Base-by-base conservation (phyloP, 257 asterid species). In the Echium plantagineum region DNA sequence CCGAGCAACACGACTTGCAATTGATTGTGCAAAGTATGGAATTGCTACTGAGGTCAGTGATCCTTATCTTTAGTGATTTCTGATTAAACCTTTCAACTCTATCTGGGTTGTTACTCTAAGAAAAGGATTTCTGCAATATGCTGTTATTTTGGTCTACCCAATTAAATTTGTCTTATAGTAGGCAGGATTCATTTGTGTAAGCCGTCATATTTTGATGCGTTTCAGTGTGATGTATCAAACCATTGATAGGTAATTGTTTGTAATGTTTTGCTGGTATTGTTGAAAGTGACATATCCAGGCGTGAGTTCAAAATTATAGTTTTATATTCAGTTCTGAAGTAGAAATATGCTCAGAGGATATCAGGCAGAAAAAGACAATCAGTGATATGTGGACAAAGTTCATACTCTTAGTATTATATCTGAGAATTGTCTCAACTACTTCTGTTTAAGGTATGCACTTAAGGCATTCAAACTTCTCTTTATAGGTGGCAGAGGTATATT, bases 1-100 rank as follows among this genome's bases (percentile, higher is more conserved):
- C 12, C 96, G 98, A 54, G 98, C 98, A 49, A 91, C 98, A 57
- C 94, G 98, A 57, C 98, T 80, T 76, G 98, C 98, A 32, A 86
- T 91, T 78, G 98, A 91, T 76, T 91, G 98, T 65, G 97, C 98
- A 17, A 91, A 91, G 76, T 80, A 84, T 74, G 98, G 98, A 71
- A 82, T 91, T 20, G 83, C 97, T 68, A 84, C 81, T 84, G 94
- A 91, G 95, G 98, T 91, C 18, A 15, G 60, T 56, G 9, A 17
- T 56, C 24, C 20, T 17, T 56, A 24, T 31, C 28, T 56, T n/a
- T 53, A 32, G 38, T 22, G 38, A 24, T 21, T 56, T 56, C 60
- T 52, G 2, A 17, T 19, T 52, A 26, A 52, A 5, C 21, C 21
- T 18, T 18, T 42, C 10, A 3, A 13, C 49, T 10, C 13, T 17